Base-by-base conservation (phyloP, 2,329 filamentous ascomycete genomes). In the Ceratocystis smalleyi region DNA sequence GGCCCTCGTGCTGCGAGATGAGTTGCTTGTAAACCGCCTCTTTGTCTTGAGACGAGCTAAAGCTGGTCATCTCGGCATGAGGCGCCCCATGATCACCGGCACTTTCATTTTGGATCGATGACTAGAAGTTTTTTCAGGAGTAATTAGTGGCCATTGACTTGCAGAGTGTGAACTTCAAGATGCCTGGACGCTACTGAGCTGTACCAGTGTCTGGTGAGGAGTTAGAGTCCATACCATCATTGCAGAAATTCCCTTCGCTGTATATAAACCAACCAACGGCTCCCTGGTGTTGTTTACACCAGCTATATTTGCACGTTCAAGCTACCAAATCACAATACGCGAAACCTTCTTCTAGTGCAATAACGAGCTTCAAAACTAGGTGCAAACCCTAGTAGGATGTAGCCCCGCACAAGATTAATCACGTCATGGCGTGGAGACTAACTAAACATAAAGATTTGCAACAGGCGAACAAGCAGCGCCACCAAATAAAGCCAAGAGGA, bases 51-150 rank as follows among this genome's bases (percentile, higher is more conserved):
- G 82, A 83, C 15, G 79, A 71, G 60, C 77, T 79, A 74, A 92
- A 92, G 70, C 83, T 89, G 62, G 87, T 88, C 2, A 88, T 83
- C 71, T 92, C 88, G 62, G 89, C 88, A 75, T 92, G 89, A 65
- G 47, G 47, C 22, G 47, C 15, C 22, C 8, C 47, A 51, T 51
- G 47, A 17, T 10, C 47, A 24, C 15, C 22, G 15, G 54, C 32
- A 8, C 32, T 57, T n/a, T 57, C 47, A 15, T 19, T 27, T 22
- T 51, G 47, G 3, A 51, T 15, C 2, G 47, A 22, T 6, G 15
- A 24, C 22, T 27, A 27, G 10, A 24, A 27, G 3, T 6, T 22
- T 27, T 22, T 19, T 19, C 10, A 24, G 22, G 47, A 15, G 8
- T 2, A 5, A 27, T 27, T 24, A 51, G 47, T 51, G 19, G 47